Conservation (phyloP, 352 stramenopile genomes). For the Phytophthora hibernalis region DNA sequence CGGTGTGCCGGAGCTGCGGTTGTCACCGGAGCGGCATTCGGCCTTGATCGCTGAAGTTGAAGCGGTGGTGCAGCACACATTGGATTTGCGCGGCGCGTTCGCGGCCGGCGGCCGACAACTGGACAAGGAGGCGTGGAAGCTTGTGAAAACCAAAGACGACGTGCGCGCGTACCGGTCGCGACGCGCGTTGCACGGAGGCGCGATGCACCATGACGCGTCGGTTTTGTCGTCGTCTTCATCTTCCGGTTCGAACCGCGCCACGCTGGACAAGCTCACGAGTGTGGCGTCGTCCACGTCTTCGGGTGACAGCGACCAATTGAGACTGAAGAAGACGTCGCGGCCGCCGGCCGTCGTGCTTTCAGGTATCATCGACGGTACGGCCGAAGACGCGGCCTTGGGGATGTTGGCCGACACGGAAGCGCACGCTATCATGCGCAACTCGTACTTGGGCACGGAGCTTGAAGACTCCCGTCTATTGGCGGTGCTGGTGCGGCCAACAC, state of each 20-base stretch:
- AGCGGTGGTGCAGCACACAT: constrained; percentile 34
- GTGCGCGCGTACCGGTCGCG: constrained; percentile 38
- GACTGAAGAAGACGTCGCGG: constrained; percentile 29
- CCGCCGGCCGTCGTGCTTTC: constrained; percentile 33
- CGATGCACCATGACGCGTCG: constrained; percentile 6
- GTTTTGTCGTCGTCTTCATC: constrained; percentile 27
- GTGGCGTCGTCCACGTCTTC: constrained; percentile 30
- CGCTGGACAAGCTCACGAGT: constrained; percentile 32
- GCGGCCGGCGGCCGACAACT: constrained; percentile 31
- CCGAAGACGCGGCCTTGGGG: constrained; percentile 45
- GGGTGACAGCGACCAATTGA: constrained; percentile 21
- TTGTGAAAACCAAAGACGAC: constrained; percentile 42
- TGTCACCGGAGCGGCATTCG: constrained; percentile 20
- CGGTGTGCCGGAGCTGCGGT: constrained; percentile 21
- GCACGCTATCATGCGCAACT: constrained; percentile 39
- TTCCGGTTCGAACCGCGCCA: constrained; percentile 20
- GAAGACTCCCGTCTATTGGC: constrained; percentile 43
- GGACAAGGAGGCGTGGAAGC: constrained; percentile 39
- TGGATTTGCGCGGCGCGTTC: constrained; percentile 38
- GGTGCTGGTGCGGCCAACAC: constrained; percentile 30
- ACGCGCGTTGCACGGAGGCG: constrained; percentile 20
- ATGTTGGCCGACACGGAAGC: constrained; percentile 43
- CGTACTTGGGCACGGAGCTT: constrained; percentile 40
- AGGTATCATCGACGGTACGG: constrained; percentile 31
- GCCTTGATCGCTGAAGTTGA: constrained; percentile 36